Conservation (phyloP, 192 early-diverging fungal species). For the Rhizophagus sp. region DNA sequence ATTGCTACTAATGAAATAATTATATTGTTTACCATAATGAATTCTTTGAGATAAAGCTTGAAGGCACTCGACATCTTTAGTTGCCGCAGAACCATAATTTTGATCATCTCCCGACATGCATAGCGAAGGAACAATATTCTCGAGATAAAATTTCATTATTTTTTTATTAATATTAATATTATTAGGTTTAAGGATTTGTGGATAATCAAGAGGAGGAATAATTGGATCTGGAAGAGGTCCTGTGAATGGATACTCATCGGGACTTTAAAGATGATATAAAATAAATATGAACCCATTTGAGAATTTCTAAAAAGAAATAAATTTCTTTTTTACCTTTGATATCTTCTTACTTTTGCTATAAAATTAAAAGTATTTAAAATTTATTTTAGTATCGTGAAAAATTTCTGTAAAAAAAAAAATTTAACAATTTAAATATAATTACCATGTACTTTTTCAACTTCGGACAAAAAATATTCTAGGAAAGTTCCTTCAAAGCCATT, state of each 20-base stretch:
- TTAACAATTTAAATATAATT: constrained; percentile 25
- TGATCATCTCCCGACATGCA: constrained; percentile 76
- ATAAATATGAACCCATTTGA: background rate
- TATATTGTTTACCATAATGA: constrained; percentile 76
- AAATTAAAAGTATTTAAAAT: constrained; percentile 11
- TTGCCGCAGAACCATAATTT: constrained; percentile 94
- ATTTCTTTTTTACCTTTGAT: constrained; percentile 52
- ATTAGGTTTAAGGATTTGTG: constrained; percentile 71
- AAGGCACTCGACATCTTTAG: constrained; percentile 89
- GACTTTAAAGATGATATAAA: constrained; percentile 47
- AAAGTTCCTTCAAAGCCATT: constrained; percentile 74
- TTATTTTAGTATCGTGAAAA: background rate
- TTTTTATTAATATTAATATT: constrained; percentile 86
- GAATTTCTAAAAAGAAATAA: background rate
- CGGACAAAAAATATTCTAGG: constrained; percentile 86
- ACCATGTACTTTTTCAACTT: constrained; percentile 92
- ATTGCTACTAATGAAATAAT: constrained; percentile 15
- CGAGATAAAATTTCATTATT: constrained; percentile 80
- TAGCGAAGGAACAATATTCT: constrained; percentile 79
- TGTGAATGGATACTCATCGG: constrained; percentile 97
- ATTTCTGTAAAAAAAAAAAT: background rate
- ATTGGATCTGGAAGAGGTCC: constrained; percentile 79
- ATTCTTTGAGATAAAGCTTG: constrained; percentile 92
- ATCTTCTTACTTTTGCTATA: constrained; percentile 74
- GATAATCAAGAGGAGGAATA: constrained; percentile 81